Conservation (phyloP, 352 stramenopile genomes). For the Phytophthora pini region DNA sequence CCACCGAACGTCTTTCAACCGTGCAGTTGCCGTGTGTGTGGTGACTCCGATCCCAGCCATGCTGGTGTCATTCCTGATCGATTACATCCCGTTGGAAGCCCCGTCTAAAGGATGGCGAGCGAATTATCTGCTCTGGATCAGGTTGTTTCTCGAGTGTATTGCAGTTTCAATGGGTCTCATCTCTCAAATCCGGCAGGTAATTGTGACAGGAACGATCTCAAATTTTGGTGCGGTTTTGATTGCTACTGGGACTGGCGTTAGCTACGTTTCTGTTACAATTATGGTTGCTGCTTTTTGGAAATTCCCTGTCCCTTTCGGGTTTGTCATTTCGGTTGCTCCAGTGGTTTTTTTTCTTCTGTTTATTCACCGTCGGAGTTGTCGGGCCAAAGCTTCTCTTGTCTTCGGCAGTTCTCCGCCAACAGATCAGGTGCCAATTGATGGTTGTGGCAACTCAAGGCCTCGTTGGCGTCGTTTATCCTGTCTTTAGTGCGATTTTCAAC, state of each 20-base stretch:
- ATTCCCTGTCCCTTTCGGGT: conserved; percentile 29
- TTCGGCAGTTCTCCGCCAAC: conserved; percentile 4
- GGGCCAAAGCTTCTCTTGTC: neutral
- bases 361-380: conserved; percentile 3
- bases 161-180: neutral
- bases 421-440: conserved; percentile 4
- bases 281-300: neutral
- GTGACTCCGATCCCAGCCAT: conserved; percentile 20
- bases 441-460: conserved; percentile 18
- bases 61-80: conserved; percentile 3
- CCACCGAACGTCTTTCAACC: neutral
- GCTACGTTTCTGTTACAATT: conserved; percentile 7
- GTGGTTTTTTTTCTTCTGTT: conserved; percentile 14
- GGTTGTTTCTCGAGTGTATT: conserved; percentile 2
- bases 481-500: conserved; percentile 18
- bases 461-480: conserved; percentile 10
- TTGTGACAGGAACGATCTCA: neutral
- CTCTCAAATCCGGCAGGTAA: neutral
- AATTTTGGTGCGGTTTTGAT: neutral
- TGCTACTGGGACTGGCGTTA: neutral
- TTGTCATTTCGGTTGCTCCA: conserved; percentile 1
- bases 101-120: conserved; percentile 11
- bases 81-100: conserved; percentile 27
- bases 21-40: conserved; percentile 3
- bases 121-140: conserved; percentile 26